Percentiles rank a stretch among this genome's conserved stretches.
Conservation (phyloP, 106 monocot genomes). For the Acorus calamus region DNA sequence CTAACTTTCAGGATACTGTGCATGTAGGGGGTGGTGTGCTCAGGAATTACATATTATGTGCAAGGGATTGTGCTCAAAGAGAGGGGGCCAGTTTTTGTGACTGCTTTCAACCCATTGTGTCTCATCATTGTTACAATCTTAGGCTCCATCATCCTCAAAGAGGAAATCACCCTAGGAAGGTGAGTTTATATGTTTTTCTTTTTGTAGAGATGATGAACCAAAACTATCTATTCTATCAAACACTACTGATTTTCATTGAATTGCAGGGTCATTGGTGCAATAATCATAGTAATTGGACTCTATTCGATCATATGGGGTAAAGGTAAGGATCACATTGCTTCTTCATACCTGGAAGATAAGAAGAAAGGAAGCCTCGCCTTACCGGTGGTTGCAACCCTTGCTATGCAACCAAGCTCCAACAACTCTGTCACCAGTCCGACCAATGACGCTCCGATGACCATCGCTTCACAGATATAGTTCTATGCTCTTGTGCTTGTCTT, state of each 20-base stretch:
- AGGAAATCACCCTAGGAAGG: slow-evolving; percentile 13
- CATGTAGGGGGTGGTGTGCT: slow-evolving; percentile 14
- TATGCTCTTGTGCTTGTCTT: too few relatives aligned
- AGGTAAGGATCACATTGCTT: background rate
- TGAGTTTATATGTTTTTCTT: background rate
- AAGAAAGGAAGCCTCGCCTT: too few relatives aligned
- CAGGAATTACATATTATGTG: slow-evolving; percentile 13
- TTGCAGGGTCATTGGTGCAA: slow-evolving; percentile 8
- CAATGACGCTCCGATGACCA: too few relatives aligned
- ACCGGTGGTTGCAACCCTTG: too few relatives aligned
- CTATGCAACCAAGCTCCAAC: too few relatives aligned
- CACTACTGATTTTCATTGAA: background rate
- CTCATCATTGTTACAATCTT: slow-evolving; percentile 8
- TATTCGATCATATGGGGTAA: slow-evolving; percentile 9
- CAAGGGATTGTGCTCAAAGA: slow-evolving; percentile 10
- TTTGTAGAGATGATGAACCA: background rate
- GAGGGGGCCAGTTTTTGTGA: slow-evolving; percentile 15
- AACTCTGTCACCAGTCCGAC: too few relatives aligned
- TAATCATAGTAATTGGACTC: slow-evolving; percentile 8
- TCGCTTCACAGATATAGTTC: too few relatives aligned
- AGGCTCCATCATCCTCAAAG: slow-evolving; percentile 2
- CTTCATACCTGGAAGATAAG: too few relatives aligned
- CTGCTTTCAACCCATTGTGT: slow-evolving; percentile 14
- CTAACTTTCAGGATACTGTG: background rate
- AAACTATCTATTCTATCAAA: background rate